phyloP scores from a whole-genome alignment of 495 filamentous ascomycete species.

The Thermothielavioides terrestris region DNA sequence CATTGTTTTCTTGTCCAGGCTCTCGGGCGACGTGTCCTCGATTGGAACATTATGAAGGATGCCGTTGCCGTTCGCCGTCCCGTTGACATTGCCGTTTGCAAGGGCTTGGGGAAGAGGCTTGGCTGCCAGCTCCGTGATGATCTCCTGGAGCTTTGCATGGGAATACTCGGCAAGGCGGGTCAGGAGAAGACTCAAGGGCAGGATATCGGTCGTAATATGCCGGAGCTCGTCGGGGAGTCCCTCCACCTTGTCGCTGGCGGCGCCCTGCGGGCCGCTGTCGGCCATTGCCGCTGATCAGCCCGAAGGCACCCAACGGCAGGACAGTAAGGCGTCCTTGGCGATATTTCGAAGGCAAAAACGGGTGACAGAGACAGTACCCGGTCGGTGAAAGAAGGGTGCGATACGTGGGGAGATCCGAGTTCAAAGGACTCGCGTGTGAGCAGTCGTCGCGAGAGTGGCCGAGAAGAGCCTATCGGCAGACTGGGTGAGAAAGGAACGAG shows the following conservation, averaged over 20 bases:
- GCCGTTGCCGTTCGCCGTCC: background rate
- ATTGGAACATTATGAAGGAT: background rate
- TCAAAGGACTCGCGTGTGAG: no score
- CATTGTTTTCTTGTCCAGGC: conserved; percentile 67
- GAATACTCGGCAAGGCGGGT: conserved; percentile 72
- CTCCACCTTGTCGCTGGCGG: conserved; percentile 37
- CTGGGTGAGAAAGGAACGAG: no score
- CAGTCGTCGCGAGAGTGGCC: no score
- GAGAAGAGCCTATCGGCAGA: no score
- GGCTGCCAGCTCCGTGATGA: conserved; percentile 61
- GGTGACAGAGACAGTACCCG: no score
- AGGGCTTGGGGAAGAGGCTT: conserved; percentile 44
- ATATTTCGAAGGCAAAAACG: background rate
- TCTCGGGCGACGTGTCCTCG: conserved; percentile 55
- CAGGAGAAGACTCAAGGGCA: conserved; percentile 61
- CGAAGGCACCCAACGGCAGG: background rate
- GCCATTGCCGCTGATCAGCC: background rate
- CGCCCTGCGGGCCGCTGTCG: conserved; percentile 10
- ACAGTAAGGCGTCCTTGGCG: background rate
- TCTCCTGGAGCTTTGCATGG: conserved; percentile 62
- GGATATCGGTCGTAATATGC: conserved; percentile 69
- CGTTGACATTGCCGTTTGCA: conserved; percentile 41
- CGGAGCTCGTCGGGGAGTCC: conserved; percentile 64
- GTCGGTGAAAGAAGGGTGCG: no score
- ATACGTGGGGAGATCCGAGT: no score